Percentiles rank a stretch among this genome's conserved stretches.
Evolutionary conservation across 78 protist species (phyloP).

Genomic region (Dictyostelium capitatum): DNA sequence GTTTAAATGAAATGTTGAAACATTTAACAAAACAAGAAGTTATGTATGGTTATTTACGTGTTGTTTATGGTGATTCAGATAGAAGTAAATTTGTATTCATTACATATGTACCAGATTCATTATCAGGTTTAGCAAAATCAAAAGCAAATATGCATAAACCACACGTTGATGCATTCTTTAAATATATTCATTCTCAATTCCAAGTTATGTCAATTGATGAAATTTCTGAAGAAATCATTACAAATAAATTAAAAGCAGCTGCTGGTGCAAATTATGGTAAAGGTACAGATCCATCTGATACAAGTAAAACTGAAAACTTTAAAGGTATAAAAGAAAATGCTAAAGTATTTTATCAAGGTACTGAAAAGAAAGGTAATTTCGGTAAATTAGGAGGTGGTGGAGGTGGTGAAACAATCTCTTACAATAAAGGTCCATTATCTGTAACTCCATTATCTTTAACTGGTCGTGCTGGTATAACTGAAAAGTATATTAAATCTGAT

Average conservation of each 20-base stretch:
- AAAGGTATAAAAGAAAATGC: constrained; percentile 78
- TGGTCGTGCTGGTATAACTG: constrained; percentile 77
- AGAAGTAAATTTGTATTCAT: constrained; percentile 69
- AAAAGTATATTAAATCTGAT: constrained; percentile 62
- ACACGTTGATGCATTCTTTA: constrained; percentile 81
- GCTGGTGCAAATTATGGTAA: constrained; percentile 86
- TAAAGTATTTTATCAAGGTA: constrained; percentile 69
- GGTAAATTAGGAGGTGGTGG: constrained; percentile 45
- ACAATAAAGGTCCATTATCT: constrained; percentile 68
- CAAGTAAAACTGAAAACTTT: constrained; percentile 71
- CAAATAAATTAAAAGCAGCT: constrained; percentile 57
- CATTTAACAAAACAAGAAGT: constrained; percentile 70
- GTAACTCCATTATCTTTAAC: constrained; percentile 42
- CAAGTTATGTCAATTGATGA: constrained; percentile 77
- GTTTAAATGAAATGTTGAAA: constrained; percentile 38
- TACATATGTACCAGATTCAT: constrained; percentile 72
- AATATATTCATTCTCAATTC: constrained; percentile 73
- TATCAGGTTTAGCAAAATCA: constrained; percentile 74
- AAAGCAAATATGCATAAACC: constrained; percentile 85
- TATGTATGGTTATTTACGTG: constrained; percentile 70
- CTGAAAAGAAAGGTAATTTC: constrained; percentile 37
- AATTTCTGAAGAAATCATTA: constrained; percentile 63
- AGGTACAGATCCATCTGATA: constrained; percentile 72
- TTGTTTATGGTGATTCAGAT: constrained; percentile 73
- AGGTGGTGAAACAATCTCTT: constrained; percentile 45